Percentiles rank a stretch among this genome's conserved stretches.
Evolutionary conservation across 306 rosid species (phyloP).

Genomic region (Hylodesmum podocarpum): DNA sequence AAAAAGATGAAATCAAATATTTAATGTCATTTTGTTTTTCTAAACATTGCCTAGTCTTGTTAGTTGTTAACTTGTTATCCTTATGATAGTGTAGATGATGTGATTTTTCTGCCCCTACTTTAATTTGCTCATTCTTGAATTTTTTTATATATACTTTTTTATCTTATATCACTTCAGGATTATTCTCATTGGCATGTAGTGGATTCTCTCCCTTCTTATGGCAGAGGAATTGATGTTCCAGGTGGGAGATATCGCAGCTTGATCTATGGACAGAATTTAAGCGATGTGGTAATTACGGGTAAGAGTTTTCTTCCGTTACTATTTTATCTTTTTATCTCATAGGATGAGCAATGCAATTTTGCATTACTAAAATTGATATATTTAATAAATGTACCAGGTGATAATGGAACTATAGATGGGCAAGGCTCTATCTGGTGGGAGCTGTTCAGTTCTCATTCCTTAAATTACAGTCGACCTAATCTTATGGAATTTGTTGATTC

Average conservation of each 20-base stretch:
- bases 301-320: not conserved
- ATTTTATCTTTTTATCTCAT: not conserved
- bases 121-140: not conserved
- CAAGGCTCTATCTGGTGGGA: conserved; percentile 70
- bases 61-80: not conserved
- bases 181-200: conserved; percentile 37
- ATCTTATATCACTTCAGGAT: conserved; percentile 32
- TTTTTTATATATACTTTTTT: not conserved
- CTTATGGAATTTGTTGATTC: conserved; percentile 56
- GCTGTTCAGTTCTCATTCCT: conserved; percentile 40
- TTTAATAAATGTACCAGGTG: conserved; percentile 41
- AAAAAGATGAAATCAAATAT: not conserved
- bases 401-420: conserved; percentile 67
- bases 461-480: conserved; percentile 60
- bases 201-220: conserved; percentile 56
- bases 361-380: not conserved
- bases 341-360: not conserved
- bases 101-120: not conserved
- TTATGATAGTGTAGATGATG: not conserved
- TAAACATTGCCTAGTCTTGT: not conserved
- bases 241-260: conserved; percentile 54
- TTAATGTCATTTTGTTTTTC: not conserved
- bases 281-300: conserved; percentile 60
- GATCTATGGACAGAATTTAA: conserved; percentile 49
- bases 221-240: conserved; percentile 46